Evolutionary conservation across 768 basidiomycete genomes (phyloP).

Genomic region (Amanita inopinata): DNA sequence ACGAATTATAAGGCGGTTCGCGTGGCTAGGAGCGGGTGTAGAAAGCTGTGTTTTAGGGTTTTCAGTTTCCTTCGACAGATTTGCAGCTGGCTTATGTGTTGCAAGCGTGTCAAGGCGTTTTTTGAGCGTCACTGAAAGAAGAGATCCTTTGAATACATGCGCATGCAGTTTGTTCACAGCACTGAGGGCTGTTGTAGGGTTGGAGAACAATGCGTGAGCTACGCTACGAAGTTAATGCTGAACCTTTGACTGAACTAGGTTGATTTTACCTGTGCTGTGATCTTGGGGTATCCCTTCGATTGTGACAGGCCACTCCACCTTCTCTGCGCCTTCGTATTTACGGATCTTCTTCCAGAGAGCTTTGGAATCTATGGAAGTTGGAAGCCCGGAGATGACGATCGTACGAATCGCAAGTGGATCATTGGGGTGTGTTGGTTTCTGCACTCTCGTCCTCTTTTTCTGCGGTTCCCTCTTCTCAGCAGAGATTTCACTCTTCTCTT

Average conservation of each 20-base stretch:
- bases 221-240: background rate
- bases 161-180: constrained; percentile 80
- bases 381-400: constrained; percentile 66
- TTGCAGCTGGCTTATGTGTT: constrained; percentile 26
- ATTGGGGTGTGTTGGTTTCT: constrained; percentile 24
- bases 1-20: constrained; percentile 80
- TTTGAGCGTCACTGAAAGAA: constrained; percentile 84
- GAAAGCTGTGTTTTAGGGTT: constrained; percentile 19
- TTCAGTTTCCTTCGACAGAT: constrained; percentile 14
- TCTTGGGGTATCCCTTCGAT: constrained; percentile 36
- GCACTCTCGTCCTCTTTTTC: constrained; percentile 25
- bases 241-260: too few species aligned
- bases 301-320: constrained; percentile 60
- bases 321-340: constrained; percentile 70
- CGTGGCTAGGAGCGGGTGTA: constrained; percentile 48
- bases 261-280: constrained; percentile 41
- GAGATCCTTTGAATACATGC: constrained; percentile 82
- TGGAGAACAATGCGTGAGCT: constrained; percentile 71
- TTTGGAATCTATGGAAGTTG: constrained; percentile 51
- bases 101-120: constrained; percentile 66
- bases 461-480: constrained; percentile 24
- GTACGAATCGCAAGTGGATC: constrained; percentile 86
- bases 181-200: constrained; percentile 54
- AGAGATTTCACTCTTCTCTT: constrained; percentile 19
- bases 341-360: constrained; percentile 79